Evolutionary conservation across 345 rosid genomes (phyloP).

Genomic region (Rhodomyrtus tomentosa): DNA sequence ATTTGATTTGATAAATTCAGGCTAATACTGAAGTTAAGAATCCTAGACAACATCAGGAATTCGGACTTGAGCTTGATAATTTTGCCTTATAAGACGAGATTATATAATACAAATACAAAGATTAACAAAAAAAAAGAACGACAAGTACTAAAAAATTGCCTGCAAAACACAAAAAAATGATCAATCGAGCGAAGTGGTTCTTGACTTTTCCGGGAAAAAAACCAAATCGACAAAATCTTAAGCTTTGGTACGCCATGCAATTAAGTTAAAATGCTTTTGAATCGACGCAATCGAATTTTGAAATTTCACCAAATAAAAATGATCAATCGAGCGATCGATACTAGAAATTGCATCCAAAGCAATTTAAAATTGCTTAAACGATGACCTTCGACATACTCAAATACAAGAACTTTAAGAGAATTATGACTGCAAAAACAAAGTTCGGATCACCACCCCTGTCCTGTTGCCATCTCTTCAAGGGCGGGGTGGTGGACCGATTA

Average conservation of each 20-base stretch:
- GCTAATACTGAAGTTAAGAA: neutral
- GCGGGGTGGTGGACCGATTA: neutral
- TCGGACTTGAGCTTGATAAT: neutral
- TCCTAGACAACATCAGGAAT: neutral
- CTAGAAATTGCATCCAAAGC: fast-evolving
- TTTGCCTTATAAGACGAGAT: neutral
- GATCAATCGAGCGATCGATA: fast-evolving
- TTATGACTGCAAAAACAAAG: fast-evolving
- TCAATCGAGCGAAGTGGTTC: too few species aligned
- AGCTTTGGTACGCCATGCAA: neutral
- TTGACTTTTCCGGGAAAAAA: neutral
- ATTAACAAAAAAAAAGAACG: neutral
- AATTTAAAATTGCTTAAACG: neutral
- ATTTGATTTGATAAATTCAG: neutral
- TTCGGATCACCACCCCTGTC: neutral
- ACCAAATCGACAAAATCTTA: neutral
- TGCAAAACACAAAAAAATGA: too few species aligned
- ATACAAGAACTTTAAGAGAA: neutral
- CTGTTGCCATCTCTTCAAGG: neutral
- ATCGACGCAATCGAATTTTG: neutral
- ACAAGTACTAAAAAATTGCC: neutral
- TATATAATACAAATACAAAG: neutral
- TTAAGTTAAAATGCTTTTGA: neutral
- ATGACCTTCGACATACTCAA: neutral
- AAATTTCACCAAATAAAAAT: too few species aligned